Evolutionary conservation across 2,329 filamentous ascomycete genomes (phyloP).

Genomic region (Monascus ruber): DNA sequence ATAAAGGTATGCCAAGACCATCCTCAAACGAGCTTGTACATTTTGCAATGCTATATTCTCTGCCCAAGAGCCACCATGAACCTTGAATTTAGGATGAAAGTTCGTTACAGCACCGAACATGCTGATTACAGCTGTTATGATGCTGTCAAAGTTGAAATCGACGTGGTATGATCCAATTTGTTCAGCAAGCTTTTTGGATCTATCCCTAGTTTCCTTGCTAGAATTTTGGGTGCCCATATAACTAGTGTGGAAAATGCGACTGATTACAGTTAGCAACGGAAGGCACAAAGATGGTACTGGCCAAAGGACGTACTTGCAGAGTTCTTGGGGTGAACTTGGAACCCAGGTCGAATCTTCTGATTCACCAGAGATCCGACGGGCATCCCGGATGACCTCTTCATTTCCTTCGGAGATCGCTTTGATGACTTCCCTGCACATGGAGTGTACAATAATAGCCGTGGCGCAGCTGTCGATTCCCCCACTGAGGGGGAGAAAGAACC

Average conservation of each 20-base stretch:
- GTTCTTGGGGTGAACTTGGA: conserved; percentile 48
- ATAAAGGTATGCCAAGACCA: conserved; percentile 56
- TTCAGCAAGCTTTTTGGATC: conserved; percentile 49
- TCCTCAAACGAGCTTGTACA: conserved; percentile 54
- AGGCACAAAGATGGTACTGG: not conserved
- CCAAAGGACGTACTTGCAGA: conserved; percentile 34
- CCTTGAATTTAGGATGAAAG: conserved; percentile 52
- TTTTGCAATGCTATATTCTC: conserved; percentile 59
- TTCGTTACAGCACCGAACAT: conserved; percentile 48
- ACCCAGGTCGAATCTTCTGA: conserved; percentile 37
- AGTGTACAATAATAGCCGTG: conserved; percentile 27
- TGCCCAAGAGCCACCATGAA: conserved; percentile 49
- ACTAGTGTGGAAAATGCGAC: conserved; percentile 48
- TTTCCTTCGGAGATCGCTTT: conserved; percentile 24
- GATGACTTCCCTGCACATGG: conserved; percentile 28
- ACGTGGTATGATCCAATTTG: conserved; percentile 62
- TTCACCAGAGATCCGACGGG: conserved; percentile 41
- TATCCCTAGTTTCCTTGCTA: conserved; percentile 52
- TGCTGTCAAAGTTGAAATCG: conserved; percentile 61
- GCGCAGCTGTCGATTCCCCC: conserved; percentile 32
- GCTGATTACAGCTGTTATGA: conserved; percentile 49
- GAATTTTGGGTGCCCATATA: conserved; percentile 60
- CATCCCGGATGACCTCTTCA: conserved; percentile 43
- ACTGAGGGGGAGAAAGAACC: conserved; percentile 29
- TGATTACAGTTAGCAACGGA: not conserved